Conservation (phyloP, 805 yeast species). For the Candida tammaniensis region DNA sequence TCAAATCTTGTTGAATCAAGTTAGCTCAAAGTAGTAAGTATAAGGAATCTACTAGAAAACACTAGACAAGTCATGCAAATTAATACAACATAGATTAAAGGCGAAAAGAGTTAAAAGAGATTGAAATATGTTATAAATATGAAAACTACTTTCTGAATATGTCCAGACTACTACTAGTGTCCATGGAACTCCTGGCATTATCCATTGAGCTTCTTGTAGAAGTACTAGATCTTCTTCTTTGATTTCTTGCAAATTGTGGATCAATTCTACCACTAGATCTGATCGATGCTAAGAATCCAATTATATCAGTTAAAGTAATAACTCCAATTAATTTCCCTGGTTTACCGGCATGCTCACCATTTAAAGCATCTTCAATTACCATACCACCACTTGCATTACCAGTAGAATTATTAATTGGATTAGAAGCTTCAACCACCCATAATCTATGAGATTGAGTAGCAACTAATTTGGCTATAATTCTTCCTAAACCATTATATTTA, state of each 20-base stretch:
- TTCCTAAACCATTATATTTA: slow-evolving; percentile 70
- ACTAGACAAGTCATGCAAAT: too few relatives aligned
- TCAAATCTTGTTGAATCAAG: too few relatives aligned
- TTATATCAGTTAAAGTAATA: slow-evolving; percentile 84
- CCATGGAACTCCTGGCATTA: slow-evolving; percentile 16
- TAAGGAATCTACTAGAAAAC: too few relatives aligned
- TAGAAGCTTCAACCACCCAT: slow-evolving; percentile 63
- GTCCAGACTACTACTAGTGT: slow-evolving; percentile 9
- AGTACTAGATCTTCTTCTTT: slow-evolving; percentile 65
- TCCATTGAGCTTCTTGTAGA: slow-evolving; percentile 21
- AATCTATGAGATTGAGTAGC: slow-evolving; percentile 92
- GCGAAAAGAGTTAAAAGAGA: too few relatives aligned
- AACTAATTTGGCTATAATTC: slow-evolving; percentile 90
- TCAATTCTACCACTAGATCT: slow-evolving; percentile 68
- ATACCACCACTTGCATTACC: slow-evolving; percentile 8
- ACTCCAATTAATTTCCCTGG: slow-evolving; percentile 89
- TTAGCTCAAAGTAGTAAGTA: too few relatives aligned
- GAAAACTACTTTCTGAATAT: slow-evolving; percentile 6
- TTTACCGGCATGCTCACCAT: slow-evolving; percentile 34
- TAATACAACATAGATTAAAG: too few relatives aligned
- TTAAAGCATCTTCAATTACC: slow-evolving; percentile 28
- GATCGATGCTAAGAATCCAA: slow-evolving; percentile 74
- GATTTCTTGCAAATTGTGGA: slow-evolving; percentile 84
- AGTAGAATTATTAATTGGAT: slow-evolving; percentile 1
- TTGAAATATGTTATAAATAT: too few relatives aligned